Evolutionary conservation across 129 eudicot species (phyloP).

Genomic region (Mikania micrantha): DNA sequence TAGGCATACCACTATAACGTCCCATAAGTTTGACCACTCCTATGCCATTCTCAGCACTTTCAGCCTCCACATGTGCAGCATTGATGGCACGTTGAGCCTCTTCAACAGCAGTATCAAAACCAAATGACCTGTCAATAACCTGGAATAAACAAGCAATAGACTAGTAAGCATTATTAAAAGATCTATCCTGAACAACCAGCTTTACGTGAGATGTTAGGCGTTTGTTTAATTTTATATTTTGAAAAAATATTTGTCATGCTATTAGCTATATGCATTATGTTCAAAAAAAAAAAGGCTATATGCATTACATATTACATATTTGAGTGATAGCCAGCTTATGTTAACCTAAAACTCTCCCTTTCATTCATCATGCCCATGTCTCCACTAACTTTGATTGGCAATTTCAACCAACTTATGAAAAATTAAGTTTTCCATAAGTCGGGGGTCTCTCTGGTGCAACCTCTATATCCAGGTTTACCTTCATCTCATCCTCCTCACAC

Average conservation of each 20-base stretch:
- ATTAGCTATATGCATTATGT: no score
- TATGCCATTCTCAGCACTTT: conserved; percentile 38
- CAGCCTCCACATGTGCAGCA: conserved; percentile 42
- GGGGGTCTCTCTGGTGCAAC: no score
- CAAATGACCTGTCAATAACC: conserved; percentile 83
- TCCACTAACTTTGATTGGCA: neutral
- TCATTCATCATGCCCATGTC: conserved; percentile 3
- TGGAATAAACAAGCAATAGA: conserved; percentile 21
- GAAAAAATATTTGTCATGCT: neutral
- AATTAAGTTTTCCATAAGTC: no score
- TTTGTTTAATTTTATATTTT: conserved; percentile 8
- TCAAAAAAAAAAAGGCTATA: no score
- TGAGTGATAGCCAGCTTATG: neutral
- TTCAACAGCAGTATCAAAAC: conserved; percentile 39
- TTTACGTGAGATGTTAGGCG: neutral
- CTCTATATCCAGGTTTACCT: no score
- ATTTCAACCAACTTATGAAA: neutral
- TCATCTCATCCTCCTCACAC: no score
- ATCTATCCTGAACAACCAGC: neutral
- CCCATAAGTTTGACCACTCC: conserved; percentile 40
- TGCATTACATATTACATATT: neutral
- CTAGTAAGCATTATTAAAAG: neutral
- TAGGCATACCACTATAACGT: conserved; percentile 31
- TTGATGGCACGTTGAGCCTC: conserved; percentile 45
- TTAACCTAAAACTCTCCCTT: neutral